These are phyloP conservation scores for Cerrena zonata DNA, from an alignment of 1,284 basidiomycete genomes.

Conservation along the genomic window DNA sequence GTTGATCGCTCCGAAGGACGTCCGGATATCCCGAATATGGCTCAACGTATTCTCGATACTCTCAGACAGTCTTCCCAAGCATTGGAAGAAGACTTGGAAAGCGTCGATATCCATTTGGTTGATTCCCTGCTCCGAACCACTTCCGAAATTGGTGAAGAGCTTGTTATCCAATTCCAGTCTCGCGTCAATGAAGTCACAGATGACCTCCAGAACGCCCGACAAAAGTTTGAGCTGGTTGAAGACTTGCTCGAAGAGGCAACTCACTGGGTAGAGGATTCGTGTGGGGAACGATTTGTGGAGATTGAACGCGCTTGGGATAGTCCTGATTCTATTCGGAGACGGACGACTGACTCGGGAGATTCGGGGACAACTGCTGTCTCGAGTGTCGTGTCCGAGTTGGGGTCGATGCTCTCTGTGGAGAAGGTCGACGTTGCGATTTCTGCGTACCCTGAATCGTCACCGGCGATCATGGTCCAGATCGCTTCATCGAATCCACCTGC, in stretches of 20 bases:
- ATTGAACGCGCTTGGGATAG: slow-evolving; percentile 19
- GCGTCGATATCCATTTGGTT: slow-evolving; percentile 36
- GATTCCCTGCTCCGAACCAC: slow-evolving; percentile 42
- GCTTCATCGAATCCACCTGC: slow-evolving; percentile 10
- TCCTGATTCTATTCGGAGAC: slow-evolving; percentile 14
- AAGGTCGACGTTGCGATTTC: not conserved
- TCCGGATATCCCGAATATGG: slow-evolving; percentile 39
- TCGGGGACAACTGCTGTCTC: slow-evolving; percentile 26
- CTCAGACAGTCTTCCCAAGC: slow-evolving; percentile 43
- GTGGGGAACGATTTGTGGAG: slow-evolving; percentile 18
- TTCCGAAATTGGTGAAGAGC: slow-evolving; percentile 36
- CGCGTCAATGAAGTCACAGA: slow-evolving; percentile 45
- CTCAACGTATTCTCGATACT: slow-evolving; percentile 46
- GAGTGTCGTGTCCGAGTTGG: not conserved
- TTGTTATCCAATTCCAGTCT: slow-evolving; percentile 44
- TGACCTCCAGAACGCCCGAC: slow-evolving; percentile 43
- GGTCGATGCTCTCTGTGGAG: not conserved
- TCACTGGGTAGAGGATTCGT: slow-evolving; percentile 36
- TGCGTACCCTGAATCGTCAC: not conserved
- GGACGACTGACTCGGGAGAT: slow-evolving; percentile 25
- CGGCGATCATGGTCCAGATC: not conserved
- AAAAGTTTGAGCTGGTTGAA: slow-evolving; percentile 29
- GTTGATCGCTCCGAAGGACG: slow-evolving; percentile 17
- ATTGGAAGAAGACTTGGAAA: slow-evolving; percentile 12
- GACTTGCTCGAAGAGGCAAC: slow-evolving; percentile 33